These are phyloP conservation scores for Primulina huaijiensis DNA, from an alignment of 257 asterid species.

Conservation along the genomic window DNA sequence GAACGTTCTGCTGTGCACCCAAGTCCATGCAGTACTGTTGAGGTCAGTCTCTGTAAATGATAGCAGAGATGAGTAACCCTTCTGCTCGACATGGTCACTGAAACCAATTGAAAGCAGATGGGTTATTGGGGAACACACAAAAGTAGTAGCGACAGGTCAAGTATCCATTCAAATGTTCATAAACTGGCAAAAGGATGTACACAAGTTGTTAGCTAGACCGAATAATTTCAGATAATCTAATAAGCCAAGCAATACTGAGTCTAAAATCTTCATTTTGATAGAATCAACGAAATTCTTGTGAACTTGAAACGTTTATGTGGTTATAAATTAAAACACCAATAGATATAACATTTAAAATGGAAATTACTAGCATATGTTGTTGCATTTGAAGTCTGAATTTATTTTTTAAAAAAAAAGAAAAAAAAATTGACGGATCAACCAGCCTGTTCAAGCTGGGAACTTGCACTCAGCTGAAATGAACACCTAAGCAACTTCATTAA, in stretches of 20 bases:
- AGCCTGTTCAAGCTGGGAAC: background rate
- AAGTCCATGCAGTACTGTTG: constrained; percentile 66
- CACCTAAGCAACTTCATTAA: background rate
- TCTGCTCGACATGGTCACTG: constrained; percentile 52
- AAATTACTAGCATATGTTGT: background rate
- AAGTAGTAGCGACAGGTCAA: background rate
- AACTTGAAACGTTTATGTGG: background rate
- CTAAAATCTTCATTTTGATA: background rate
- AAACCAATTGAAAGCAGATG: constrained; percentile 16
- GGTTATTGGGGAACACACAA: background rate
- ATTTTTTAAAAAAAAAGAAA: too few relatives aligned
- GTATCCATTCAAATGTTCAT: background rate
- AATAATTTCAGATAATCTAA: background rate
- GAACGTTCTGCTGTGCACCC: constrained; percentile 42
- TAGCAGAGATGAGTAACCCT: constrained; percentile 76
- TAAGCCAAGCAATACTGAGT: background rate
- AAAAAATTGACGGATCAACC: background rate
- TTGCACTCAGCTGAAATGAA: background rate
- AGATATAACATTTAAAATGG: background rate
- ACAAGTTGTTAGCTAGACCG: background rate
- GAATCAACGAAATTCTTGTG: background rate
- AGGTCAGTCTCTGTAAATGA: constrained; percentile 83
- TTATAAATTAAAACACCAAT: too few relatives aligned
- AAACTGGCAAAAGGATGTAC: background rate
- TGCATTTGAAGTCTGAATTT: background rate